Percentiles rank a stretch among this genome's conserved stretches.
phyloP scores from a whole-genome alignment of 129 eudicot species.

The Heracleum sosnowskyi region DNA sequence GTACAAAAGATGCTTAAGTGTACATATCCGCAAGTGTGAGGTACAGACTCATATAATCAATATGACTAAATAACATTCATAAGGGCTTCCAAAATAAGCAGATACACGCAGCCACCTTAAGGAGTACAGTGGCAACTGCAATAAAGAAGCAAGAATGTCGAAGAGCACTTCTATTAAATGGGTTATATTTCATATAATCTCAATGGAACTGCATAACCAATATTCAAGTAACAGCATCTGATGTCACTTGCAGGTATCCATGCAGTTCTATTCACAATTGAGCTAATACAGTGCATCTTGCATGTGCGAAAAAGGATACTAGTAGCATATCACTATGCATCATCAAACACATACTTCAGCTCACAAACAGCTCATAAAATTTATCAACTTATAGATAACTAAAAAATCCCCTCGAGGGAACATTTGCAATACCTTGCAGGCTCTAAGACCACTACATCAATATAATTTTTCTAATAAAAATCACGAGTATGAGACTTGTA shows the following conservation, averaged over 20 bases:
- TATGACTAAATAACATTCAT: not conserved
- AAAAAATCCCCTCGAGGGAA: not conserved
- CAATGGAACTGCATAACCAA: not conserved
- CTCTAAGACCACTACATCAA: not conserved
- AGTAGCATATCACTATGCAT: not conserved
- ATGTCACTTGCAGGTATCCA: not conserved
- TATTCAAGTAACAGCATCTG: no score
- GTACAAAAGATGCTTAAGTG: not conserved
- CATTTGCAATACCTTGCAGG: not conserved
- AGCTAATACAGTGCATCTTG: not conserved
- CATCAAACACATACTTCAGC: not conserved
- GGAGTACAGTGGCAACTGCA: not conserved
- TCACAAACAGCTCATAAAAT: not conserved
- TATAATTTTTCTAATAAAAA: not conserved
- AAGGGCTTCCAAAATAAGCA: not conserved
- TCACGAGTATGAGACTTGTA: not conserved
- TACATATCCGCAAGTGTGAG: not conserved
- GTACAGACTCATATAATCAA: constrained; percentile 6
- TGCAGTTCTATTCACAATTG: not conserved
- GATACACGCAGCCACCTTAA: not conserved
- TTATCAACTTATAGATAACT: not conserved
- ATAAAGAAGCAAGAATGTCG: not conserved
- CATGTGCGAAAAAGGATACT: not conserved
- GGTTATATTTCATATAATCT: not conserved
- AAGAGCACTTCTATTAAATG: not conserved